Percentiles rank a stretch among this genome's conserved stretches.
Conservation (phyloP, 768 basidiomycete genomes). For the Tylopilus intermedius region DNA sequence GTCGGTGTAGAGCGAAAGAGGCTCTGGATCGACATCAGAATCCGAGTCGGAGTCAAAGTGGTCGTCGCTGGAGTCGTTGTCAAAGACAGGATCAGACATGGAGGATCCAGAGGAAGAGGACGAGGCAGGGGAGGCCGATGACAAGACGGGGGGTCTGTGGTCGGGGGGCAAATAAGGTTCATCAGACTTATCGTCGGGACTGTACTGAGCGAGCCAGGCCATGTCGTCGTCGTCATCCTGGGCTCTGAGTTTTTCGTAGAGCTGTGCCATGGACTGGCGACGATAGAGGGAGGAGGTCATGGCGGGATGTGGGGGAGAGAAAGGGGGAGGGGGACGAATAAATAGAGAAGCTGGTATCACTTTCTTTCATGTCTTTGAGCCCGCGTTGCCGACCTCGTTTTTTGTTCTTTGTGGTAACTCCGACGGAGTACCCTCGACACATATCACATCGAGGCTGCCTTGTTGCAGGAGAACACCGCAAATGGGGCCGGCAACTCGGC, state of each 20-base stretch:
- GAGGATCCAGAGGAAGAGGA: slow-evolving; percentile 22
- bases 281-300: slow-evolving; percentile 32
- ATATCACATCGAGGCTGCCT: slow-evolving; percentile 35
- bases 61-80: slow-evolving; percentile 24
- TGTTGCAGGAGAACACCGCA: slow-evolving; percentile 23
- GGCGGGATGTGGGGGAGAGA: slow-evolving; percentile 14
- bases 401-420: slow-evolving; percentile 38
- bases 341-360: slow-evolving; percentile 29
- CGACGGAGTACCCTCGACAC: slow-evolving; percentile 32
- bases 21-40: slow-evolving; percentile 26
- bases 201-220: slow-evolving; percentile 33
- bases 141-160: slow-evolving; percentile 20
- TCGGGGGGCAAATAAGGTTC: slow-evolving; percentile 20
- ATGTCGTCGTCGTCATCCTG: slow-evolving; percentile 34
- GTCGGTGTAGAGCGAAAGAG: slow-evolving; percentile 12
- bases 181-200: slow-evolving; percentile 30
- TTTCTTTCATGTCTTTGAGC: slow-evolving; percentile 37
- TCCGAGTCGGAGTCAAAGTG: slow-evolving; percentile 28
- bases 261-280: slow-evolving; percentile 34
- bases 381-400: slow-evolving; percentile 38
- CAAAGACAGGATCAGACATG: slow-evolving; percentile 15
- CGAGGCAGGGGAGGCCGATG: slow-evolving; percentile 26
- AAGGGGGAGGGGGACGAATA: slow-evolving; percentile 20
- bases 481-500: slow-evolving; percentile 16
- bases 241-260: slow-evolving; percentile 32